Evolutionary conservation across 169 alveolate species (phyloP).

Genomic region (Theileria annulata): DNA sequence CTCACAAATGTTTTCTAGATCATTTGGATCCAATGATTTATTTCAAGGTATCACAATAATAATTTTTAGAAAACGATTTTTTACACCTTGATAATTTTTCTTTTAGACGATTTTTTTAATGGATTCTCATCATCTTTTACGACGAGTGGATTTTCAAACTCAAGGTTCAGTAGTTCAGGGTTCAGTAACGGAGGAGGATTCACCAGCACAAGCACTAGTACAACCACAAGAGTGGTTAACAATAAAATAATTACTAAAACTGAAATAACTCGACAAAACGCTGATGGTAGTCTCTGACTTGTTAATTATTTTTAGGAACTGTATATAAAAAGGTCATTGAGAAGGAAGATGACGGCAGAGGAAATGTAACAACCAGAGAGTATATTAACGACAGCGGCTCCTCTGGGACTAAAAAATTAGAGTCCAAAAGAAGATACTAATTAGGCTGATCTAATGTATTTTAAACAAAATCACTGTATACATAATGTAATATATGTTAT

Average conservation of each 20-base stretch:
- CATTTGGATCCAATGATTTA: not conserved
- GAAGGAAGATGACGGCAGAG: conserved; percentile 64
- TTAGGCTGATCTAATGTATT: not conserved
- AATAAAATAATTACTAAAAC: conserved; percentile 55
- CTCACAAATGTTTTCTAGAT: not conserved
- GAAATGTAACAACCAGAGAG: conserved; percentile 59
- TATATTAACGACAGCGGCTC: conserved; percentile 20
- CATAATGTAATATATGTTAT: not conserved
- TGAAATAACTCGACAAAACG: conserved; percentile 59
- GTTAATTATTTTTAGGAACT: conserved; percentile 25
- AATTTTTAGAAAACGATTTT: too few species aligned
- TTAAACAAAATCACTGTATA: not conserved
- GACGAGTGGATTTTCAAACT: conserved; percentile 7
- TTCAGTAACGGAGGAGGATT: conserved; percentile 47
- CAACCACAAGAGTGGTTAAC: conserved; percentile 63
- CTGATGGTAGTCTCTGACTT: conserved; percentile 40
- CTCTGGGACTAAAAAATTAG: conserved; percentile 7
- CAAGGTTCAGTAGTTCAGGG: conserved; percentile 21
- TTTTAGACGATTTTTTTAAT: not conserved
- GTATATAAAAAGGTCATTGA: conserved; percentile 60
- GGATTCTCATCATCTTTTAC: conserved; percentile 29
- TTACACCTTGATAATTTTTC: not conserved
- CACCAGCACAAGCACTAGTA: conserved; percentile 62
- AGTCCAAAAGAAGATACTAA: conserved; percentile 11
- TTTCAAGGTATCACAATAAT: not conserved